phyloP scores from a whole-genome alignment of 148 eudicot species.

The Chenopodium quinoa region DNA sequence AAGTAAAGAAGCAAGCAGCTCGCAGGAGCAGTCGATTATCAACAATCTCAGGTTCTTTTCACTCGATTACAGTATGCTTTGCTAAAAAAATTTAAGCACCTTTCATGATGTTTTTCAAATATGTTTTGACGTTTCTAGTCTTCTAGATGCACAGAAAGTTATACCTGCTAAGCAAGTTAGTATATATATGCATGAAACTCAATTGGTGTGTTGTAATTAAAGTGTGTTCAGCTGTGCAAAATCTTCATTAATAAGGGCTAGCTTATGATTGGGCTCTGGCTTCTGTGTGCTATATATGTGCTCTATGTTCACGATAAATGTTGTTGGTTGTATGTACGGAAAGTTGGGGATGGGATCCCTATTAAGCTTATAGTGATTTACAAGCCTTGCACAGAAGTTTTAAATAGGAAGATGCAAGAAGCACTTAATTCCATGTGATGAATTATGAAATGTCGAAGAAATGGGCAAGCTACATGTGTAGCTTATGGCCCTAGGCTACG shows the following conservation, averaged over 20 bases:
- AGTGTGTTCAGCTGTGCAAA: too few species aligned
- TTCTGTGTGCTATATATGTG: neutral
- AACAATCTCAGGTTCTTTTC: constrained; percentile 13
- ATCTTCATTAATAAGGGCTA: too few species aligned
- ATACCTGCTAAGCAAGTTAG: neutral
- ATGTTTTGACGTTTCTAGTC: neutral
- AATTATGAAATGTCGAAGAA: too few species aligned
- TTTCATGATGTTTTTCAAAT: too few species aligned
- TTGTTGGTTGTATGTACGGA: neutral
- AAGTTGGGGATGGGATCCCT: neutral
- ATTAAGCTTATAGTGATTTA: neutral
- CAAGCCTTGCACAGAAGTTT: neutral
- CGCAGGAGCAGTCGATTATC: constrained; percentile 18
- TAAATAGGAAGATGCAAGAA: neutral
- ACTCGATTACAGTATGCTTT: neutral
- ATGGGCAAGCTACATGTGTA: neutral
- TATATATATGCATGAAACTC: neutral
- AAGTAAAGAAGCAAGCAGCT: constrained; percentile 17
- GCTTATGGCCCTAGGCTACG: neutral
- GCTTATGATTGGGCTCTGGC: neutral
- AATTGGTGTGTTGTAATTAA: too few species aligned
- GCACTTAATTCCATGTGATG: neutral
- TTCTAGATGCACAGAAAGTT: neutral
- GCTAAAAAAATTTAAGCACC: neutral
- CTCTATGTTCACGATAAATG: neutral